Percentiles rank a stretch among this genome's conserved stretches.
phyloP scores from a whole-genome alignment of 2,329 filamentous ascomycete genomes.

The Colletotrichum tamarilloi region DNA sequence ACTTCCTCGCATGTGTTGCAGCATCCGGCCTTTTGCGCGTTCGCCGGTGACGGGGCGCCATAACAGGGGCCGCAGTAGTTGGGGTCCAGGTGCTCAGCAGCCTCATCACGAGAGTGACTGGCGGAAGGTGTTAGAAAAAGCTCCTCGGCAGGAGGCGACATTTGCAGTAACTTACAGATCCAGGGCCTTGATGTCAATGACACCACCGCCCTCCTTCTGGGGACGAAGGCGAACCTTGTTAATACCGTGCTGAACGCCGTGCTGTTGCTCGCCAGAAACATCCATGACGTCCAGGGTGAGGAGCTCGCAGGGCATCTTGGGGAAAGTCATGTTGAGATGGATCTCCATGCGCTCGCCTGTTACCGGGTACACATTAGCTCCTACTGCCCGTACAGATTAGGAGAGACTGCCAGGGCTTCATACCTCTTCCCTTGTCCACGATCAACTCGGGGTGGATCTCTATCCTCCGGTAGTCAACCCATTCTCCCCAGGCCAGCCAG shows the following conservation, averaged over 20 bases:
- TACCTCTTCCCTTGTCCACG: constrained; percentile 96
- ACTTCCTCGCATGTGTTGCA: constrained; percentile 99
- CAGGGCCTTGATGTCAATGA: constrained; percentile 77
- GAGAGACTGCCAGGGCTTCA: constrained; percentile 35
- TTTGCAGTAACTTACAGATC: constrained; percentile 65
- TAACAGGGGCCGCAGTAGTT: constrained; percentile 95
- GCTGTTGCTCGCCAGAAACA: constrained; percentile 95
- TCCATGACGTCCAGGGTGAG: constrained; percentile 99
- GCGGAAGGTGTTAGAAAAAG: constrained; percentile 21
- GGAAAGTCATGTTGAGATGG: constrained; percentile 96
- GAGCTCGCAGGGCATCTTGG: constrained; percentile 92
- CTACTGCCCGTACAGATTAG: not conserved
- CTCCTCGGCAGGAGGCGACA: constrained; percentile 30
- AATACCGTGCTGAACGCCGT: constrained; percentile 91
- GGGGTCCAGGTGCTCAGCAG: constrained; percentile 84
- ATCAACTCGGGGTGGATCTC: constrained; percentile 91
- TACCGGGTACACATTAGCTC: constrained; percentile 39
- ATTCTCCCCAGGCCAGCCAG: constrained; percentile 94
- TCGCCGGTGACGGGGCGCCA: constrained; percentile 79
- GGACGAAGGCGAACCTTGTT: constrained; percentile 87
- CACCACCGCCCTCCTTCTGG: constrained; percentile 77
- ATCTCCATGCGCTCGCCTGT: constrained; percentile 98
- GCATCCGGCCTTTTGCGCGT: constrained; percentile 84
- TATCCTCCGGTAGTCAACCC: constrained; percentile 89
- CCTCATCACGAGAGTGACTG: constrained; percentile 75